Base-by-base conservation (phyloP, 1,284 basidiomycete genomes). In the Kalmanozyma brasiliensis region DNA sequence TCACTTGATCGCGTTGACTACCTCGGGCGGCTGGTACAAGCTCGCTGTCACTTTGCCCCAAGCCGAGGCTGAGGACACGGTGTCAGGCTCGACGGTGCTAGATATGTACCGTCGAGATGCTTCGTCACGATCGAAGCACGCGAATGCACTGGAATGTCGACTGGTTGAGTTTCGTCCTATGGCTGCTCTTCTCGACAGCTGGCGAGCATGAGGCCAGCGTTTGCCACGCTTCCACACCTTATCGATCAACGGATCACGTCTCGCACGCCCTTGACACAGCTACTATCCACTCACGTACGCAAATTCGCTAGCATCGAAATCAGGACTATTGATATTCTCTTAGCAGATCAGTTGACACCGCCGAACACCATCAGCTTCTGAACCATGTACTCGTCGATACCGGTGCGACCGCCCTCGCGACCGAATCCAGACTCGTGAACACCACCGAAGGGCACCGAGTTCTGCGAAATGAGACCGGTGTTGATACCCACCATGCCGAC, bases 401-500 rank as follows among this genome's bases (percentile, higher is more conserved):
- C 92, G 8, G 91, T 91, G 30, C 90, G 85, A 20, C 91, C 85
- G 10, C 79, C 79, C 49, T 81, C 79, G 24, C 76, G 57, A 26
- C 79, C 77, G 44, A 81, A 80, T 1, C 93, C 92, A 76, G 89
- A 91, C 84, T 93, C 89, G 83, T 93, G 93, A 44, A 94, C 61
- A 84, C 96, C 96, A 36, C 96, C 96, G 78, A 99, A 98, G 1
- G 80, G 80, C n/a, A 82, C 78, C 13, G 62, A 34, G 43, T 58
- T 63, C 30, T 80, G 78, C 23, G 74, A 76, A 40, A 82, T 73
- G 49, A 79, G 65, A 43, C 76, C 78, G 3, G 78, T 77, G 61
- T 82, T 81, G 55, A 88, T 86, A 36, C 92, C 91, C 24, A 95
- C 92, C 94, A 98, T 98, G 8, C 96, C 96, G 4, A 94, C 92